Base-by-base conservation (phyloP, 2,329 filamentous ascomycete genomes). In the Aspergillus transmontanensis region DNA sequence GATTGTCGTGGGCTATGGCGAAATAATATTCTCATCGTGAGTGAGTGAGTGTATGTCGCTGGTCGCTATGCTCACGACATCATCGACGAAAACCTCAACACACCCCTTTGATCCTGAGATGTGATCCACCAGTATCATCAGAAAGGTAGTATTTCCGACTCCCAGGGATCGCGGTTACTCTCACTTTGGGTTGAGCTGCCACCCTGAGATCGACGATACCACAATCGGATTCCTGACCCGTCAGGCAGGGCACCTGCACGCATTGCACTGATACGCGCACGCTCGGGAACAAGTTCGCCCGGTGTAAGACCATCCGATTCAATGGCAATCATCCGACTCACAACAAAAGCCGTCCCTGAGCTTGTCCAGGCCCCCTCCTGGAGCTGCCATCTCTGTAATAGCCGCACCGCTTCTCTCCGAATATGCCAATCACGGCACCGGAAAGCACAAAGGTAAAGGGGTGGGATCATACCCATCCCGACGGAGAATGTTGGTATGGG, bases 401-500 rank as follows among this genome's bases (percentile, higher is more conserved):
- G 16, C 23, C 4, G 14, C 14, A 50, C 23, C 14, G 46, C 26
- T 12, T 50, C 14, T 19, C 46, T 50, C 7, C 46, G 53, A 23
- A 75, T 60, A 2, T 63, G 16, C 66, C 66, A 68, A 60, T 78
- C 71, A 30, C 73, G 72, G 62, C 75, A 78, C 56, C 75, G 76
- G 46, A 71, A 70, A 1, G 71, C 73, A 23, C 72, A 68, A 59
- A 75, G 71, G 66, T 74, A 76, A 11, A 78, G 67, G 12, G 76
- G 74, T 26, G 74, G 68, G 6, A 76, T 69, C n/a, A 77, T 60
- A 5, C 74, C 75, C 26, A 72, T 67, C 28, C 72, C 69, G 63
- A 77, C 61, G 16, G 64, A 65, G 46, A 69, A 69, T 10, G 59
- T 62, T 1, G 66, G 64, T 3, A 59, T 45, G 3, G 23, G 26